Base-by-base conservation (phyloP, 2,329 filamentous ascomycete species). In the Fusarium metavorans region DNA sequence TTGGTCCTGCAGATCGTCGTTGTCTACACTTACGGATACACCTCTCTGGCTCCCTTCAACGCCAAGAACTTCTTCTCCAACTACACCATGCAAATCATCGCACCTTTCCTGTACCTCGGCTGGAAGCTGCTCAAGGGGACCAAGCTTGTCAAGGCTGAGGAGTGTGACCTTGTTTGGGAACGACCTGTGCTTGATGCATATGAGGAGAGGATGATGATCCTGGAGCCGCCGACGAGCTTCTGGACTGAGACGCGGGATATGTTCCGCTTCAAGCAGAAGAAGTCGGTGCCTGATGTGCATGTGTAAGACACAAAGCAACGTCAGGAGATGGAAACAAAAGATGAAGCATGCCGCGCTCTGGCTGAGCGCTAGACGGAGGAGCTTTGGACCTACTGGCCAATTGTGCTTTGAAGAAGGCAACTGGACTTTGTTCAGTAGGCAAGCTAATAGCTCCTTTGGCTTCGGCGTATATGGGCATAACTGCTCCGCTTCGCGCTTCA, bases 51-150 rank as follows among this genome's bases (percentile, higher is more conserved):
- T 20, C 88, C 89, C 3, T 90, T 90, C 84, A 76, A 81, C 18
- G 80, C 84, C 14, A 79, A 83, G 3, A 82, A 79, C 63, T 84
- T 86, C 72, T 80, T 85, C 70, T 81, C 83, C 11, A 87, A 88
- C 81, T 89, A 89, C 78, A 85, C 84, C 23, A 87, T 88, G 85
- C 78, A 85, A 32, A 78, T 88, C 18, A 78, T 89, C 7, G 84
- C 85, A 0, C 82, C 84, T 2, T 79, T 89, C 57, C 80, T 87
- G 32, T 91, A 85, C 74, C 39, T 84, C 6, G 83, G 83, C 71
- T 92, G 88, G 88, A 92, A 92, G 81, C 11, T 92, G 5, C 25
- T 89, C 76, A 88, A 89, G 81, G 84, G 82, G 39, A 92, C 90
- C 2, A 86, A 85, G 71, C 80, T 88, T 39, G 82, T 90, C 9